These are phyloP conservation scores for Penicillium freii DNA, from an alignment of 2,329 filamentous ascomycete species.

Conservation along the genomic window DNA sequence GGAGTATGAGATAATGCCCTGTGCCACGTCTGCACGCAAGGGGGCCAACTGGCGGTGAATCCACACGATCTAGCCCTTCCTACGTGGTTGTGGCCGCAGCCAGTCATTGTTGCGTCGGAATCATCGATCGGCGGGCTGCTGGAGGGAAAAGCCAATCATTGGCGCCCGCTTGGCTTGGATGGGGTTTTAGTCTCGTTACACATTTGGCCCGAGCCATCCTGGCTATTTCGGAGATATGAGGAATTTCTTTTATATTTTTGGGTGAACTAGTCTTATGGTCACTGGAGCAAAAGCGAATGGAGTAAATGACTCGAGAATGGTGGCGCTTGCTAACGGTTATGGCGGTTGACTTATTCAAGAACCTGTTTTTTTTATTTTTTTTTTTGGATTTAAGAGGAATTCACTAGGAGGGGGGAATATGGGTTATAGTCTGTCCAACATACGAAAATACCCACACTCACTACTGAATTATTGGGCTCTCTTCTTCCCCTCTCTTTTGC, in stretches of 20 bases:
- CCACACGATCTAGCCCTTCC: constrained; percentile 24
- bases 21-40: constrained; percentile 26
- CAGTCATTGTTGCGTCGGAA: constrained; percentile 28
- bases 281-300: not conserved
- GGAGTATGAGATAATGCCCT: not conserved
- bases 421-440: not conserved
- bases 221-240: constrained; percentile 12
- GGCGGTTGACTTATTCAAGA: not conserved
- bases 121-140: constrained; percentile 29
- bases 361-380: too few relatives aligned
- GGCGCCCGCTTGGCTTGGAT: not conserved
- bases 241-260: not conserved
- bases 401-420: not conserved
- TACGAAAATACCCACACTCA: not conserved
- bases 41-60: constrained; percentile 29
- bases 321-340: constrained; percentile 8
- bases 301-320: constrained; percentile 2
- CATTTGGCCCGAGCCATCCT: constrained; percentile 20
- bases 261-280: not conserved
- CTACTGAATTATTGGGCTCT: not conserved
- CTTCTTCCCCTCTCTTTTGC: not conserved
- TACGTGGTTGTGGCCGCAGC: constrained; percentile 25
- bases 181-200: constrained; percentile 22
- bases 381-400: not conserved
- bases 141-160: constrained; percentile 11